Percentiles rank a stretch among this genome's conserved stretches.
Conservation (phyloP, 257 asterid genomes). For the Perilla frutescens region DNA sequence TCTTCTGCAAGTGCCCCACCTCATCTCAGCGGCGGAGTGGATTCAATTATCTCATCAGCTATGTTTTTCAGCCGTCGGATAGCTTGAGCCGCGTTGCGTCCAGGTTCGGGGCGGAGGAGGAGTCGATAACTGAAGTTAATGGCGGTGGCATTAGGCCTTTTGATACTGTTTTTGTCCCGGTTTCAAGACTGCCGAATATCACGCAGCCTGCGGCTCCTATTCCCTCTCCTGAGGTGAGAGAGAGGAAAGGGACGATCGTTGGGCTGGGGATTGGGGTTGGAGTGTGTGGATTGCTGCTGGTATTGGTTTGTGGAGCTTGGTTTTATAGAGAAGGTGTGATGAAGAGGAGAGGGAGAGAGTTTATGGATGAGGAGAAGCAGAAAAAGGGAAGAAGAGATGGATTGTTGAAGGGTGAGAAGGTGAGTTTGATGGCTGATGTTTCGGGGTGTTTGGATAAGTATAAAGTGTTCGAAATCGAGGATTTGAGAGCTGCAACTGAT, state of each 20-base stretch:
- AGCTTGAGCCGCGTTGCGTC: conserved; percentile 54
- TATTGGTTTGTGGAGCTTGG: conserved; percentile 53
- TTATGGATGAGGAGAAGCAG: conserved; percentile 50
- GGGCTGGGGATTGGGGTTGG: conserved; percentile 77
- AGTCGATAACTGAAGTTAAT: conserved; percentile 55
- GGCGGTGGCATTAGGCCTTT: conserved; percentile 45
- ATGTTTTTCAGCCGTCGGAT: conserved; percentile 73
- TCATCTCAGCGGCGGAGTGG: conserved; percentile 42
- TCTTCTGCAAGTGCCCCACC: conserved; percentile 83
- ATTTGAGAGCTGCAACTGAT: conserved; percentile 70
- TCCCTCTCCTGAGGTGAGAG: conserved; percentile 36
- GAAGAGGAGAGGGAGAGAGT: conserved; percentile 38
- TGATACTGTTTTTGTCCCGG: conserved; percentile 75
- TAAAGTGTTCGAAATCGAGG: conserved; percentile 69
- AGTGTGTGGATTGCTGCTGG: conserved; percentile 49
- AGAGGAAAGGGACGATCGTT: conserved; percentile 54
- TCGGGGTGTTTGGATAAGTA: conserved; percentile 95
- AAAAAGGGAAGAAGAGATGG: conserved; percentile 39
- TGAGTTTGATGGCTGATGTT: conserved; percentile 84
- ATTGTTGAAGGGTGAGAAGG: conserved; percentile 53
- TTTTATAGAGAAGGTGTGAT: conserved; percentile 45
- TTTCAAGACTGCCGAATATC: conserved; percentile 62
- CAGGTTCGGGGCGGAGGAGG: conserved; percentile 50
- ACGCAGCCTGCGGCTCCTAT: conserved; percentile 54
- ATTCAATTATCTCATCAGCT: conserved; percentile 60